Base-by-base conservation (phyloP, 345 rosid genomes). In the Aethionema arabicum region DNA sequence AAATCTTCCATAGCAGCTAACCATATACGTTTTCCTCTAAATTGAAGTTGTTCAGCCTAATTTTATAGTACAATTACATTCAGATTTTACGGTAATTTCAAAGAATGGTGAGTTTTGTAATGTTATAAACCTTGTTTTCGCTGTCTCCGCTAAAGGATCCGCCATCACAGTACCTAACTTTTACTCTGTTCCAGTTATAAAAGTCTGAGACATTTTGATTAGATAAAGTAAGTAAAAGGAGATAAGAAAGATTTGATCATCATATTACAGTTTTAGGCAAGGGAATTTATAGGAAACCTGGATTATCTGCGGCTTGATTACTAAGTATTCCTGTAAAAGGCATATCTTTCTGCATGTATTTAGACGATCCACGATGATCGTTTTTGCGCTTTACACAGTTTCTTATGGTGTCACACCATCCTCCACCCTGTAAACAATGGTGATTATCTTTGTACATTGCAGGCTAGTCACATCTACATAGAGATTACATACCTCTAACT, bases 131-230 rank as follows among this genome's bases (percentile, higher is more conserved):
- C 96, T 76, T 77, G 67, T 86, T 72, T 76, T 82, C 85, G 14
- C 82, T 71, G 67, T 90, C 88, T 42, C 98, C 98, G 0, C 70
- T 59, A 66, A 92, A 92, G 4, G 98, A 92, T 61, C 96, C 98
- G 51, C 98, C 98, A 32, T 92, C 98, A 78, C 98, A 92, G 32
- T 89, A 92, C 14, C 98, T 82, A 52, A 92, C 77, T 80, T 92
- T 92, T 55, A 83, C 82, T 78, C 95, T 80, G 52, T 92, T 92
- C 98, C 98, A 92, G 72, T 89, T 87, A 77, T 83, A 91, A 76
- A 91, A 91, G 38, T 91, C 98, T 91, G 82, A 66, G 42, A 51
- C 40, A 67, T 48, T 32, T 51, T 21, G n/a, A 54, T 54, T 14
- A 36, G 45, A 55, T n/a, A 55, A 44, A 39, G 29, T 5, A 43